phyloP scores from a whole-genome alignment of 2,329 filamentous ascomycete species.

The Ophiostoma quercus region DNA sequence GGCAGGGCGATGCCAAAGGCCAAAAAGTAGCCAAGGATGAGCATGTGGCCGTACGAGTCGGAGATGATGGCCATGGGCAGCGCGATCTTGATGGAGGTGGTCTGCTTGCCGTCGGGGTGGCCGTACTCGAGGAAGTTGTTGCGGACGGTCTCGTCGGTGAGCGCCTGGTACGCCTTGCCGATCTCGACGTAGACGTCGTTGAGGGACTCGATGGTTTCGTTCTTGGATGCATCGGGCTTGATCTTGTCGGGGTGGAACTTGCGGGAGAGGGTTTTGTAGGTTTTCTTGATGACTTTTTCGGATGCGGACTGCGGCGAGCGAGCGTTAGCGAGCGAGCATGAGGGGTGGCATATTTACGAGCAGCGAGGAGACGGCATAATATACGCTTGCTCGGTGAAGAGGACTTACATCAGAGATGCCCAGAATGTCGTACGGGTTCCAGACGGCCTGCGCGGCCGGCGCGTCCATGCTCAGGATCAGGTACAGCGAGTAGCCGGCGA shows the following conservation, averaged over 20 bases:
- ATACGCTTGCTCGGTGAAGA: too few relatives aligned
- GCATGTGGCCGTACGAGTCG: constrained; percentile 92
- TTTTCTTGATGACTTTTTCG: constrained; percentile 87
- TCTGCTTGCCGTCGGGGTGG: constrained; percentile 96
- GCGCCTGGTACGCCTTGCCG: constrained; percentile 94
- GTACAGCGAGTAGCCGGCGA: constrained; percentile 89
- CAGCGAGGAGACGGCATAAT: too few relatives aligned
- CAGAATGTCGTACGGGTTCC: constrained; percentile 95
- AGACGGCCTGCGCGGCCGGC: constrained; percentile 64
- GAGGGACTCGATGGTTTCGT: constrained; percentile 78
- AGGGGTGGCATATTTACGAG: too few relatives aligned
- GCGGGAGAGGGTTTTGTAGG: constrained; percentile 80
- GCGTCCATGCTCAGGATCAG: constrained; percentile 75
- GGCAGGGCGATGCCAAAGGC: constrained; percentile 86
- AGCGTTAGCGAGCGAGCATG: not conserved
- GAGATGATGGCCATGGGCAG: constrained; percentile 88
- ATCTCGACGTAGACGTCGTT: constrained; percentile 90
- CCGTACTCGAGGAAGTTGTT: constrained; percentile 96
- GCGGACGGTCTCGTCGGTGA: constrained; percentile 94
- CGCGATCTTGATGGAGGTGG: constrained; percentile 95
- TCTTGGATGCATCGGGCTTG: constrained; percentile 74
- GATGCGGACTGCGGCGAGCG: constrained; percentile 56
- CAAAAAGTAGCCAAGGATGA: constrained; percentile 81
- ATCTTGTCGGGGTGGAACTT: constrained; percentile 92
- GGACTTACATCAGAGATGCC: constrained; percentile 71